Percentiles rank a stretch among this genome's conserved stretches.
phyloP scores from a whole-genome alignment of 1,284 basidiomycete species.

The Sporisorium iseilematis-ciliati region DNA sequence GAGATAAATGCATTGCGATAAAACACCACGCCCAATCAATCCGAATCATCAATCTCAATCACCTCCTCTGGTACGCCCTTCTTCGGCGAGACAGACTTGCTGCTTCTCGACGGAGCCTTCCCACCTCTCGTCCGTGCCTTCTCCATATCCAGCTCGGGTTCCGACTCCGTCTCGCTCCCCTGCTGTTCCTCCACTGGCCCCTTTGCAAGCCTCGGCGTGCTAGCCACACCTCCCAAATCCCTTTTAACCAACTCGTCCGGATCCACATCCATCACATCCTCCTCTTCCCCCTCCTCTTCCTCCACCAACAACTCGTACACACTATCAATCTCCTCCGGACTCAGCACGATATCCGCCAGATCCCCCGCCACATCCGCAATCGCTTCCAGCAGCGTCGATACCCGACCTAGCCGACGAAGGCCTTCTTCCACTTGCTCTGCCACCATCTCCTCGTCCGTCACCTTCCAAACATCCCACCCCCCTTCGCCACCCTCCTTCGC shows the following conservation, averaged over 20 bases:
- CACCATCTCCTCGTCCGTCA: conserved; percentile 14
- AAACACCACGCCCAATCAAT: conserved; percentile 7
- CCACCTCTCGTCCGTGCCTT: background rate
- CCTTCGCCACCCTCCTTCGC: background rate
- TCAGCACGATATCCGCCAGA: conserved; percentile 59
- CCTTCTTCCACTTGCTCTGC: conserved; percentile 21
- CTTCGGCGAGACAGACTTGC: conserved; percentile 24
- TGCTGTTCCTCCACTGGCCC: background rate
- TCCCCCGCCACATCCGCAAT: conserved; percentile 58
- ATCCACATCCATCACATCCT: conserved; percentile 29
- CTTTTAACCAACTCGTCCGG: background rate
- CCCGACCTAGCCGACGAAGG: conserved; percentile 24
- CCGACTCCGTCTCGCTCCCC: conserved; percentile 42
- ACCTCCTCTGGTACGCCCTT: background rate
- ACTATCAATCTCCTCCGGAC: conserved; percentile 60
- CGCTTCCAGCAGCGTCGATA: conserved; percentile 46
- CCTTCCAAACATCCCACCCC: background rate
- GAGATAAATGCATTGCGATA: too few relatives aligned
- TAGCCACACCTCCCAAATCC: background rate
- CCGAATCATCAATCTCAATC: conserved; percentile 45
- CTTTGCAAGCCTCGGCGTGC: background rate
- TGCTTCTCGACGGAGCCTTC: background rate
- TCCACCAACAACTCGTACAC: conserved; percentile 58
- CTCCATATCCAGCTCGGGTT: conserved; percentile 27
- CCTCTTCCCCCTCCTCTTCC: conserved; percentile 29